Evolutionary conservation across 2,329 filamentous ascomycete genomes (phyloP), one percentile per base, ranked within the genome.

Genomic region (Diaporthe batatas): DNA sequence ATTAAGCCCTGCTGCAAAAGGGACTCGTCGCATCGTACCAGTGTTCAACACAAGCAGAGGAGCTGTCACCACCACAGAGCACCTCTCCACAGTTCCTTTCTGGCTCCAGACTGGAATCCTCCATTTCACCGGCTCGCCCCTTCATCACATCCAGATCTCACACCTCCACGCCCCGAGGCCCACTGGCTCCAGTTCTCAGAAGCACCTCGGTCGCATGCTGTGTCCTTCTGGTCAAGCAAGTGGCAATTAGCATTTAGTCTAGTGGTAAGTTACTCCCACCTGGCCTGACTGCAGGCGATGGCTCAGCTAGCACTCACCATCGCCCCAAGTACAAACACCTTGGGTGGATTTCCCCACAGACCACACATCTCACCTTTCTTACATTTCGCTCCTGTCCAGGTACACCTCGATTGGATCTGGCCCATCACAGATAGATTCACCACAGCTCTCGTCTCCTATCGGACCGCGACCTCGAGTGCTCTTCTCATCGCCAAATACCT

Each of bases 161-260:
- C 42, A 49, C 59, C 55, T 67, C 34, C 57, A 67, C 49, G 69
- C 23, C 23, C 47, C 14, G n/a, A 70, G 57, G 58, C 55, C 68
- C 55, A 70, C 68, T 62, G 55, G 55, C 44, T 70, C 42, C 44
- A 70, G 68, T 59, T 59, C 62, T 53, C 21, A 67, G 68, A 70
- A 59, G 47, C 44, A 53, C 68, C 53, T 39, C 23, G 36, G 47
- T 62, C 58, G 18, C 29, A 47, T 54, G 68, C 65, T 57, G 68
- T 53, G 55, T 36, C 36, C 32, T 29, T 25, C n/a, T 53, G 23
- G 36, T 44, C 34, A 23, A 51, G 47, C 68, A 32, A 59, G 58
- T 47, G 62, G 55, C 53, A 59, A 62, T 57, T 67, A 39, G n/a
- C 62, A 67, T 54, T 44, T 39, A 59, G 58, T 62, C 58, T n/a